These are phyloP conservation scores for Corrigiola litoralis DNA, from an alignment of 179 eudicot genomes.

Conservation along the genomic window DNA sequence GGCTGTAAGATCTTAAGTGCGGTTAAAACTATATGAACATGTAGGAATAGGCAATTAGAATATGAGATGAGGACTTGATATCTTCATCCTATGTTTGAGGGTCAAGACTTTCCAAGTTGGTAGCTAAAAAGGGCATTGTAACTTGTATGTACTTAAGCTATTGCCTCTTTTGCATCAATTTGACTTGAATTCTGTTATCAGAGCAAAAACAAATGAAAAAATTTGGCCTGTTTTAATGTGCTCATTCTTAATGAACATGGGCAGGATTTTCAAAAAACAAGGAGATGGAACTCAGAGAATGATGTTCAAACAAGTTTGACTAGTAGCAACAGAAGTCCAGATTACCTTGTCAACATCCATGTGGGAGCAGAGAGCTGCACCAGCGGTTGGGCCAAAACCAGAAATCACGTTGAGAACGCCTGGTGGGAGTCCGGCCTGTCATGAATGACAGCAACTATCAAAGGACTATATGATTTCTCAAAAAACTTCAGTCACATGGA, in stretches of 20 bases:
- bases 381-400: constrained; percentile 74
- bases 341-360: constrained; percentile 70
- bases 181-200: neutral
- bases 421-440: constrained; percentile 71
- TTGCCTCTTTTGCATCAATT: neutral
- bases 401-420: constrained; percentile 68
- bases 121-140: neutral
- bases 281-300: neutral
- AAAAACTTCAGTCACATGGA: neutral
- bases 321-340: neutral
- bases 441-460: neutral
- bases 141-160: neutral
- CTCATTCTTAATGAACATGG: neutral
- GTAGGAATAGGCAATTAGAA: neutral
- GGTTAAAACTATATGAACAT: neutral
- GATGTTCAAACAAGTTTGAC: neutral
- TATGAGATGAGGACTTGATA: neutral
- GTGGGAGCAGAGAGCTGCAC: constrained; percentile 75
- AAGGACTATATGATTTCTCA: neutral
- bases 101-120: neutral
- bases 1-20: neutral
- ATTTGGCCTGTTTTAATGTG: neutral
- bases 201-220: neutral
- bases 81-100: neutral
- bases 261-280: neutral